Conservation (phyloP, 2,329 filamentous ascomycete species). For the Aureobasidium lini region DNA sequence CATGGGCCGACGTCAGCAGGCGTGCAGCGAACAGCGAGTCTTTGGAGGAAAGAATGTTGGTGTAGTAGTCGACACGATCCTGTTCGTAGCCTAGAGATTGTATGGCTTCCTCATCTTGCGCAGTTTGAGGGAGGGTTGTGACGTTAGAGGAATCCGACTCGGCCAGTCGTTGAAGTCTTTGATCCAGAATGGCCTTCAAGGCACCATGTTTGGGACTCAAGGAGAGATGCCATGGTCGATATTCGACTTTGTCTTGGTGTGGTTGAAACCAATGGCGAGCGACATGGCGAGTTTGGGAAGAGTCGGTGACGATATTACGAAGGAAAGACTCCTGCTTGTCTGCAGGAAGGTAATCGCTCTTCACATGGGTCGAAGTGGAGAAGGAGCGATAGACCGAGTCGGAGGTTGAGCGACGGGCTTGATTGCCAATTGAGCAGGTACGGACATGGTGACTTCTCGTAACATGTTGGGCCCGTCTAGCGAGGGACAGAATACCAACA, state of each 20-base stretch:
- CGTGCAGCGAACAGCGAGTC: slow-evolving; percentile 20
- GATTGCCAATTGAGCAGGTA: not conserved
- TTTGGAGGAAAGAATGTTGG: slow-evolving; percentile 18
- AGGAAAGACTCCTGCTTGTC: not conserved
- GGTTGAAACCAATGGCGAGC: not conserved
- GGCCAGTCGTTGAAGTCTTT: not conserved
- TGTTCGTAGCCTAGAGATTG: slow-evolving; percentile 15
- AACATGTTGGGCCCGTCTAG: slow-evolving; percentile 11
- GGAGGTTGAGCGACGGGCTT: slow-evolving; percentile 13
- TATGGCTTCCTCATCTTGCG: slow-evolving; percentile 14
- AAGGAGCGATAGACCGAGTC: not conserved
- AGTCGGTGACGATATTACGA: not conserved
- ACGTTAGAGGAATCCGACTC: not conserved
- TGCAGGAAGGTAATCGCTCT: not conserved
- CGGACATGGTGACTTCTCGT: not conserved
- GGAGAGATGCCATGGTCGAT: not conserved
- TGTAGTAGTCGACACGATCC: slow-evolving; percentile 22
- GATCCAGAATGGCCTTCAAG: not conserved
- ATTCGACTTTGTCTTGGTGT: not conserved
- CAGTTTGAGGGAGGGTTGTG: not conserved
- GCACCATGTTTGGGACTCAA: not conserved
- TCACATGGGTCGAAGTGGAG: not conserved
- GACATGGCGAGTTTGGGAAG: too few relatives aligned
- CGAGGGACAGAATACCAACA: slow-evolving; percentile 14
- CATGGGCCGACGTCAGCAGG: slow-evolving; percentile 10